Percentiles rank a stretch among this genome's conserved stretches.
Conservation (phyloP, 805 yeast species). For the Cyberlindnera mycetangii region DNA sequence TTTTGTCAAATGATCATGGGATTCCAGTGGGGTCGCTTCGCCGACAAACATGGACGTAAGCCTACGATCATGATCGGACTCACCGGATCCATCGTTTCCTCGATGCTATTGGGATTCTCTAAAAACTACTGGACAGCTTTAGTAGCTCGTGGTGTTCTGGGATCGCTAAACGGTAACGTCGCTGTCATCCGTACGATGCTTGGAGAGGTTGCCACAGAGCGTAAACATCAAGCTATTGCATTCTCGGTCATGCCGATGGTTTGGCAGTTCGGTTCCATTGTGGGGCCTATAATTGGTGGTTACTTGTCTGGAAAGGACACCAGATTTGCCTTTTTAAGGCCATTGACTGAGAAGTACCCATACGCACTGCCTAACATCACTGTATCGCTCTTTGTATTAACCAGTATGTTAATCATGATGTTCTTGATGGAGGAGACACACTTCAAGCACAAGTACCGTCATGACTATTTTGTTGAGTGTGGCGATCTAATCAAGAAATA, state of each 20-base stretch:
- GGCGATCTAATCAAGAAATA: constrained; percentile 36
- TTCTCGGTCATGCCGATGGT: constrained; percentile 59
- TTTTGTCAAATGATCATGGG: constrained; percentile 56
- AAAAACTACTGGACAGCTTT: constrained; percentile 50
- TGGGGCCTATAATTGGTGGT: constrained; percentile 62
- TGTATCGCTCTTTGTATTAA: constrained; percentile 36
- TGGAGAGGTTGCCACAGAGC: constrained; percentile 57
- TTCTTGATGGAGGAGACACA: constrained; percentile 56
- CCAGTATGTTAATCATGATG: constrained; percentile 37
- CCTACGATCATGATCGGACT: constrained; percentile 50
- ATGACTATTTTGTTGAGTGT: constrained; percentile 43
- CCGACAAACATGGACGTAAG: constrained; percentile 57
- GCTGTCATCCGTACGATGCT: constrained; percentile 61
- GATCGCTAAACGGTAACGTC: constrained; percentile 60
- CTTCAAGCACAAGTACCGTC: constrained; percentile 33
- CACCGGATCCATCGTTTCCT: constrained; percentile 46
- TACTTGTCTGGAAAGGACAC: constrained; percentile 40
- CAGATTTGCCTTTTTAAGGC: constrained; percentile 24
- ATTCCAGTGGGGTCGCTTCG: constrained; percentile 56
- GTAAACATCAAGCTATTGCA: constrained; percentile 60
- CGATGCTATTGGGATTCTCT: constrained; percentile 53
- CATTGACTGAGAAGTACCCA: constrained; percentile 39
- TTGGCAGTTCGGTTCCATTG: constrained; percentile 57
- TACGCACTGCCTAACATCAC: constrained; percentile 53
- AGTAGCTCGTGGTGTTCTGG: constrained; percentile 50